Evolutionary conservation across 345 rosid species (phyloP), one percentile per base, ranked within the genome.

Genomic region (Kandelia obovata): DNA sequence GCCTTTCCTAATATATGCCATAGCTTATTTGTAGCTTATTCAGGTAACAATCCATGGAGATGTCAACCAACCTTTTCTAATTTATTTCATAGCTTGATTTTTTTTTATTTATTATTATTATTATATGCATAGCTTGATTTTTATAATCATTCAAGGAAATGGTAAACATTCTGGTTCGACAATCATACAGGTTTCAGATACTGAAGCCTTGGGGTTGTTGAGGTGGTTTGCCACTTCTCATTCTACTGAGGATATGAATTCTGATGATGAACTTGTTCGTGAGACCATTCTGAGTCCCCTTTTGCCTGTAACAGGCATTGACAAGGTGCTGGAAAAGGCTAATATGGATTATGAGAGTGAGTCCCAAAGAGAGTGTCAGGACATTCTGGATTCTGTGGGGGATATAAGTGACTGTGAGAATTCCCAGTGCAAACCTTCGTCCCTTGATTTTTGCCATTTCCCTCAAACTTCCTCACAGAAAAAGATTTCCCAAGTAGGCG

Each of bases 141-240:
- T 11, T 13, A 13, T 43, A 13, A 5, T 13, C 19, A 15, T 13
- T 43, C 13, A 13, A 43, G 49, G 49, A 13, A 43, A 43, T 43
- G 49, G 49, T 13, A 13, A 43, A 43, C 19, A 13, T 11, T 43
- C 49, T 11, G 17, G 17, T 43, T 43, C 49, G 19, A 2, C 17
- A 43, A 43, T 43, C 68, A 70, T 72, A 62, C 82, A 86, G 92
- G 83, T 73, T 68, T 65, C 79, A 76, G 97, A 86, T 76, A 67
- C 70, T 23, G 99, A 95, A 86, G 92, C 89, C 63, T 79, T 91
- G 71, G 85, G 72, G 47, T 90, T 95, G 73, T 80, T 92, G 64
- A 89, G 81, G 80, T 95, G 99, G 99, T 85, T 95, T 72, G 96
- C 97, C 67, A 79, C 88, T 78, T 84, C 96, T 56, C 97, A 95